Evolutionary conservation across 2,329 filamentous ascomycete genomes (phyloP).

Genomic region (Venturia asperata): DNA sequence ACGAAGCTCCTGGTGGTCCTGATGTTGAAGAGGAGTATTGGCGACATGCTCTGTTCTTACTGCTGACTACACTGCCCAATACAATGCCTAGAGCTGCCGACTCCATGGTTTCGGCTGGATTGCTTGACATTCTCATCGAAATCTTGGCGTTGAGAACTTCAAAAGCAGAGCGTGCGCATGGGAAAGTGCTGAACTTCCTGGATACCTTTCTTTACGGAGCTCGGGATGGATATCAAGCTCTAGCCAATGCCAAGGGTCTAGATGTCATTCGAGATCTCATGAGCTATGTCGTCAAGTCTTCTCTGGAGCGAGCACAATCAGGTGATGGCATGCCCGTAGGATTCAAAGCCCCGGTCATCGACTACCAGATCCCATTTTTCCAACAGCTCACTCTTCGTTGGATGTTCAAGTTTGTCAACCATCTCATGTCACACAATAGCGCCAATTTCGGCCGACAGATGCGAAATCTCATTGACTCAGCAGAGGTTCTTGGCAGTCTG

Average conservation of each 20-base stretch:
- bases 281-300: slow-evolving; percentile 65
- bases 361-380: slow-evolving; percentile 89
- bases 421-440: slow-evolving; percentile 78
- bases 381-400: slow-evolving; percentile 90
- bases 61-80: slow-evolving; percentile 73
- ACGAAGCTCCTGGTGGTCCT: neutral
- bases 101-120: slow-evolving; percentile 78
- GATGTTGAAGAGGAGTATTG: slow-evolving; percentile 63
- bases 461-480: slow-evolving; percentile 89
- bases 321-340: slow-evolving; percentile 65
- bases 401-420: slow-evolving; percentile 92
- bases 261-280: slow-evolving; percentile 87
- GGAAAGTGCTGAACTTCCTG: slow-evolving; percentile 77
- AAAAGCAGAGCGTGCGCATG: slow-evolving; percentile 75
- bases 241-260: slow-evolving; percentile 76
- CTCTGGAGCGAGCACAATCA: slow-evolving; percentile 57
- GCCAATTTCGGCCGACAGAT: slow-evolving; percentile 84
- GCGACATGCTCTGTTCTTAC: slow-evolving; percentile 82
- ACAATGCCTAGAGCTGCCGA: slow-evolving; percentile 65
- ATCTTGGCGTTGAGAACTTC: slow-evolving; percentile 75
- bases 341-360: slow-evolving; percentile 73
- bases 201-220: slow-evolving; percentile 83
- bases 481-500: slow-evolving; percentile 71
- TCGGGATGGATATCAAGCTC: slow-evolving; percentile 72
- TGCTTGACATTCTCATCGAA: slow-evolving; percentile 85